Evolutionary conservation across 1,284 basidiomycete species (phyloP).

Genomic region (Schizopora paradoxa): DNA sequence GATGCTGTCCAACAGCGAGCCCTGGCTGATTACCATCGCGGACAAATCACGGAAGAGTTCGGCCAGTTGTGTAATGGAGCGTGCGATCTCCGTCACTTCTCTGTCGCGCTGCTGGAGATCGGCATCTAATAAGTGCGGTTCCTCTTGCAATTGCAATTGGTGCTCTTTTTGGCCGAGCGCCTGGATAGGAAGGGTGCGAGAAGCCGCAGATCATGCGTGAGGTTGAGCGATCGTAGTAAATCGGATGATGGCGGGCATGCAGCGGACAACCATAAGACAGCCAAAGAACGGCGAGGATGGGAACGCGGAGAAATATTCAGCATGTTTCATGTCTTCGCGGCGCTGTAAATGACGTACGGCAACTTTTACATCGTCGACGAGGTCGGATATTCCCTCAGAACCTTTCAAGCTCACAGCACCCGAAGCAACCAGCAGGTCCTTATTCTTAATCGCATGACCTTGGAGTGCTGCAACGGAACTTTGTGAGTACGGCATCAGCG

Average conservation of each 20-base stretch:
- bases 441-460: conserved; percentile 92
- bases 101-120: conserved; percentile 64
- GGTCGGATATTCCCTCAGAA: conserved; percentile 71
- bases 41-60: conserved; percentile 96
- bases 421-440: conserved; percentile 83
- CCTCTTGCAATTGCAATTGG: conserved; percentile 8
- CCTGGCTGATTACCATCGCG: conserved; percentile 94
- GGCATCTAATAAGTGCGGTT: conserved; percentile 32
- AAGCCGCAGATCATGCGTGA: not conserved
- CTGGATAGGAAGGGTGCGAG: not conserved
- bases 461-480: conserved; percentile 66
- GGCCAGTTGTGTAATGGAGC: conserved; percentile 86
- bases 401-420: conserved; percentile 80
- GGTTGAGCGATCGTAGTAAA: not conserved
- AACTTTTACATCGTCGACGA: conserved; percentile 83
- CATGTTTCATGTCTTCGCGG: not conserved
- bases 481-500: too few species aligned
- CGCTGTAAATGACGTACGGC: conserved; percentile 34
- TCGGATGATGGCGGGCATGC: not conserved
- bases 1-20: conserved; percentile 91
- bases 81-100: conserved; percentile 89
- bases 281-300: not conserved
- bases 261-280: not conserved
- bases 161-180: not conserved
- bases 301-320: too few species aligned